Evolutionary conservation across 2,329 filamentous ascomycete genomes (phyloP), one percentile per base, ranked within the genome.

Genomic region (Colletotrichum zoysiae): DNA sequence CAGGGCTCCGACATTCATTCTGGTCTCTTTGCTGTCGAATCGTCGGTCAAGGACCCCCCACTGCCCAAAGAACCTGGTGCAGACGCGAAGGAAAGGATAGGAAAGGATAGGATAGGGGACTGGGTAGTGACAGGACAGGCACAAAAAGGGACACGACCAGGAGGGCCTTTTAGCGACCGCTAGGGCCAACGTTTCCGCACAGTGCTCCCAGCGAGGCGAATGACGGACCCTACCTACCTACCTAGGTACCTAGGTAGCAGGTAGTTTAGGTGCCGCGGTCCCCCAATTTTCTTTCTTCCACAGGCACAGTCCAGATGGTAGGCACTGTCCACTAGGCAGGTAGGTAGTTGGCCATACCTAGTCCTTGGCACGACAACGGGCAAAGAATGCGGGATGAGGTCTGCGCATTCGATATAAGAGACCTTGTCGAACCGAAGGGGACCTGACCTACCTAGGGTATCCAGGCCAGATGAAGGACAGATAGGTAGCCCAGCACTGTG

Each of bases 31-130:
- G n/a, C 59, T 44, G 14, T 42, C 61, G 51, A 61, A 63, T 53
- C 35, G 44, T 64, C 48, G 50, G 64, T 58, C 68, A 58, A 70
- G 64, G 42, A 64, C 18, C 23, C 35, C 66, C 60, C 60, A 46
- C 33, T 46, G 38, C 5, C 12, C 18, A 56, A 16, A 56, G 20
- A 50, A 38, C n/a, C 56, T 40, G 30, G 30, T 30, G 30, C 30
- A 51, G 35, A 8, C 60, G 33, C 9, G 58, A 61, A 30, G 42
- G 42, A 60, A 2, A 48, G 42, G 30, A 30, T 30, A 30, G 30
- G 30, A 30, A 3, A 30, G 30, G 30, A 30, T 30, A 30, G 30
- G 30, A 30, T 30, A 30, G 30, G 30, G 33, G 46, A 30, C 18
- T 18, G n/a, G 33, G 38, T 53, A 62, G 59, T 46, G 35, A 62